Evolutionary conservation across 176 grass and related monocot genomes (phyloP).

Genomic region (Oryza brachyantha): DNA sequence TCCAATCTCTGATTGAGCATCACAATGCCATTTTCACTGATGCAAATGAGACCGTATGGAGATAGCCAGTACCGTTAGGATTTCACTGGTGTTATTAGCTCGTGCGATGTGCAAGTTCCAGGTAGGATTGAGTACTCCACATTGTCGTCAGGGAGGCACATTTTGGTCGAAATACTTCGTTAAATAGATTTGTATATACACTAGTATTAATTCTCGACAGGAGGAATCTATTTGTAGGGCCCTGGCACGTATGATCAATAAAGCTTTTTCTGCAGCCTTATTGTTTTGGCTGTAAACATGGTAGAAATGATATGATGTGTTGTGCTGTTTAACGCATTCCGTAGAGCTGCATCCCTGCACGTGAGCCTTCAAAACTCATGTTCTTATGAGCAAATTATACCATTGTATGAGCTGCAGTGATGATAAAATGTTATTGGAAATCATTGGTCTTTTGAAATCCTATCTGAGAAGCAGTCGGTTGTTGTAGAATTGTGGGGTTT

Average conservation of each 20-base stretch:
- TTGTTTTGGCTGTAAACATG: background rate
- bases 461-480: too few relatives aligned
- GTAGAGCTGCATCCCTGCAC: too few relatives aligned
- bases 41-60: conserved; percentile 76
- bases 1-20: conserved; percentile 92
- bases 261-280: background rate
- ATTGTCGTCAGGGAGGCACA: background rate
- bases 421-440: too few relatives aligned
- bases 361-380: background rate
- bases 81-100: conserved; percentile 30
- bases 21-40: conserved; percentile 93
- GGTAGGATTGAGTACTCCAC: conserved; percentile 31
- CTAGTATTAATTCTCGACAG: background rate
- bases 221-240: background rate
- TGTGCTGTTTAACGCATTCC: too few relatives aligned
- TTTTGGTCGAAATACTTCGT: background rate
- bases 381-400: background rate
- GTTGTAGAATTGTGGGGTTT: too few relatives aligned
- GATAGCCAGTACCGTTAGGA: conserved; percentile 38
- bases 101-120: conserved; percentile 48
- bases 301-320: background rate
- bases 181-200: background rate
- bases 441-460: too few relatives aligned
- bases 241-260: background rate
- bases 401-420: too few relatives aligned